Percentiles rank a stretch among this genome's conserved stretches.
phyloP scores from a whole-genome alignment of 305 asterid genomes.

The Lippia alba region DNA sequence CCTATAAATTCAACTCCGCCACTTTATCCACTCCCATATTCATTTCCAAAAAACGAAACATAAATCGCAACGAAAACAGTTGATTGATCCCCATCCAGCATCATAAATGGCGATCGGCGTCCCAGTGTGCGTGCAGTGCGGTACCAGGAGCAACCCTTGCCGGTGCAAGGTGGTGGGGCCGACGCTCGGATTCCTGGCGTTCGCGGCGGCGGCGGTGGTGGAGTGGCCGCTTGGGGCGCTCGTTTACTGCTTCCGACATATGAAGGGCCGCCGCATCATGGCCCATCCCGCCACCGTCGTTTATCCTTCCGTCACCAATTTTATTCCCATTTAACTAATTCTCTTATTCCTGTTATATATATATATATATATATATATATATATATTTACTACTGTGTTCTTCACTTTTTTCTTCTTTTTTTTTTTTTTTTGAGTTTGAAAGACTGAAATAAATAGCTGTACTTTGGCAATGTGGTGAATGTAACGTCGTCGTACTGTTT shows the following conservation, averaged over 20 bases:
- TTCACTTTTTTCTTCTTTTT: too few species aligned
- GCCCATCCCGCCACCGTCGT: conserved; percentile 81
- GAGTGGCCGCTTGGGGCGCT: conserved; percentile 93
- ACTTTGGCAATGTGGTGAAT: too few species aligned
- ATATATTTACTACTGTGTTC: too few species aligned
- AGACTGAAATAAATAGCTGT: too few species aligned
- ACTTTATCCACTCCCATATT: neutral
- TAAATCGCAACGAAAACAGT: neutral
- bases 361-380: too few species aligned
- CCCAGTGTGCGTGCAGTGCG: conserved; percentile 70
- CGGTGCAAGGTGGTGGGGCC: conserved; percentile 93
- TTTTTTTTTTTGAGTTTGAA: too few species aligned
- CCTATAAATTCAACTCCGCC: neutral
- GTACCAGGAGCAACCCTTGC: conserved; percentile 65
- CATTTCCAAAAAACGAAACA: neutral
- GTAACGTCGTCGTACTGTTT: too few species aligned
- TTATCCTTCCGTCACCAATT: conserved; percentile 54
- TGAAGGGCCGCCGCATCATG: conserved; percentile 88
- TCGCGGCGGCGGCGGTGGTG: conserved; percentile 72
- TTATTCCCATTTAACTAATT: conserved; percentile 60
- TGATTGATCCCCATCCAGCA: neutral
- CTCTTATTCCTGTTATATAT: too few species aligned
- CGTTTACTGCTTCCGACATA: conserved; percentile 75
- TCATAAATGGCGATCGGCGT: conserved; percentile 44
- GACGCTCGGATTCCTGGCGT: conserved; percentile 77